Conservation (phyloP, 768 basidiomycete species). For the Polyporus arcularius region DNA sequence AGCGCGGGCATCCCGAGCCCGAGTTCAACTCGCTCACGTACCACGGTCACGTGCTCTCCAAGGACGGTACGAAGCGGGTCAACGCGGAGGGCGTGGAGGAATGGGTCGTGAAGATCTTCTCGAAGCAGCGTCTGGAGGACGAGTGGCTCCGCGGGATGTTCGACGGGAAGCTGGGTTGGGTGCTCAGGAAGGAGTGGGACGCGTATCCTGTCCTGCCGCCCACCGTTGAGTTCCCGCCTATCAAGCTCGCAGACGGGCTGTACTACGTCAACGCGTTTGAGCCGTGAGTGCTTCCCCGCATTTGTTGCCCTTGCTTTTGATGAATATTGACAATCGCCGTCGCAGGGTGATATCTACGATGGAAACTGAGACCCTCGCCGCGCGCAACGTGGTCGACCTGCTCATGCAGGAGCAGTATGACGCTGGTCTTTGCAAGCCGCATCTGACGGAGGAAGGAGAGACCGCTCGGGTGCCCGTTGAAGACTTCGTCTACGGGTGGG, state of each 20-base stretch:
- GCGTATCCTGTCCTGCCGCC: slow-evolving; percentile 77
- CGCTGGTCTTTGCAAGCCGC: slow-evolving; percentile 57
- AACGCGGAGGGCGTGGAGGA: slow-evolving; percentile 37
- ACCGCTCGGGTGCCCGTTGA: slow-evolving; percentile 16
- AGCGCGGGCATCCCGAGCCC: slow-evolving; percentile 46
- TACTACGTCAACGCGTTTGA: slow-evolving; percentile 95
- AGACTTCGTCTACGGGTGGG: slow-evolving; percentile 25
- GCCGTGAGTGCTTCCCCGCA: slow-evolving; percentile 52
- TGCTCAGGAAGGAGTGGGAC: slow-evolving; percentile 85
- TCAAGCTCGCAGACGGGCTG: slow-evolving; percentile 74
- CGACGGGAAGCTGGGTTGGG: slow-evolving; percentile 71
- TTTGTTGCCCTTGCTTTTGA: slow-evolving; percentile 1
- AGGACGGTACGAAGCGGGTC: slow-evolving; percentile 39
- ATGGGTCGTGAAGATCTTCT: slow-evolving; percentile 90
- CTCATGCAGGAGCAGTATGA: slow-evolving; percentile 74
- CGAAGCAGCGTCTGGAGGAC: slow-evolving; percentile 60
- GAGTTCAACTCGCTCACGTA: slow-evolving; percentile 90
- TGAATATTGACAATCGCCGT: slow-evolving; percentile 1
- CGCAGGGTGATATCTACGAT: slow-evolving; percentile 85
- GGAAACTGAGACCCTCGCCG: slow-evolving; percentile 88
- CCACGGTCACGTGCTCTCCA: slow-evolving; percentile 53
- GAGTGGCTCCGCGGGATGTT: slow-evolving; percentile 72
- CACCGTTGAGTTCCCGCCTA: slow-evolving; percentile 66
- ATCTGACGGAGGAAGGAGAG: slow-evolving; percentile 13
- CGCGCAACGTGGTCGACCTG: slow-evolving; percentile 81